phyloP scores from a whole-genome alignment of 73 alveolate species.

The Paraurostyla sp. region DNA sequence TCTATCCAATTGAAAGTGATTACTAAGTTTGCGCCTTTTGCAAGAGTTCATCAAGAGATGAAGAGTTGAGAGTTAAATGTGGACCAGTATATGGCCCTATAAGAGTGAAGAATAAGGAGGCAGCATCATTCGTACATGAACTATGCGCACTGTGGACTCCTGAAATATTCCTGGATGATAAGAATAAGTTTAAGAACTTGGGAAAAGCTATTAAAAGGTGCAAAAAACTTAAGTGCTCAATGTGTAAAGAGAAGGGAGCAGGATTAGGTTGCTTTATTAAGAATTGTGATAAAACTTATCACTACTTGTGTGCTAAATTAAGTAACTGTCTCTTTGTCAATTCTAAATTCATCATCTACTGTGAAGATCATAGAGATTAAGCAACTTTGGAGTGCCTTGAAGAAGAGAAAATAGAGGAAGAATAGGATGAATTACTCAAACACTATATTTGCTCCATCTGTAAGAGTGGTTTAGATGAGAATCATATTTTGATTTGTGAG shows the following conservation, averaged over 20 bases:
- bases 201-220: conserved; percentile 44
- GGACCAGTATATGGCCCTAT: conserved; percentile 61
- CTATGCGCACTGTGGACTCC: conserved; percentile 58
- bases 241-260: conserved; percentile 51
- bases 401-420: conserved; percentile 39
- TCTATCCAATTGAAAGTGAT: conserved; percentile 1
- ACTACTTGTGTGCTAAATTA: conserved; percentile 35
- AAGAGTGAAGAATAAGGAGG: neutral
- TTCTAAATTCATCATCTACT: conserved; percentile 40
- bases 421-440: neutral
- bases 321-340: conserved; percentile 41
- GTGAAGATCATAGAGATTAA: conserved; percentile 34
- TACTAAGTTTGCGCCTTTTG: conserved; percentile 27
- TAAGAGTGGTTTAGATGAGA: conserved; percentile 55
- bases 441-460: conserved; percentile 40
- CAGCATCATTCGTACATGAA: conserved; percentile 50
- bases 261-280: conserved; percentile 39
- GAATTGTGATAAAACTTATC: conserved; percentile 23
- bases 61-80: conserved; percentile 41
- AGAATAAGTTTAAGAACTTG: conserved; percentile 29
- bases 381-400: conserved; percentile 21
- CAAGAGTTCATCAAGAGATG: conserved; percentile 22
- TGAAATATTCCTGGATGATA: conserved; percentile 52
- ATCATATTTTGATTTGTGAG: conserved; percentile 26
- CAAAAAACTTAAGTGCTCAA: conserved; percentile 3